phyloP scores from a whole-genome alignment of 2,329 filamentous ascomycete genomes.

The Thermomyces lanuginosus region DNA sequence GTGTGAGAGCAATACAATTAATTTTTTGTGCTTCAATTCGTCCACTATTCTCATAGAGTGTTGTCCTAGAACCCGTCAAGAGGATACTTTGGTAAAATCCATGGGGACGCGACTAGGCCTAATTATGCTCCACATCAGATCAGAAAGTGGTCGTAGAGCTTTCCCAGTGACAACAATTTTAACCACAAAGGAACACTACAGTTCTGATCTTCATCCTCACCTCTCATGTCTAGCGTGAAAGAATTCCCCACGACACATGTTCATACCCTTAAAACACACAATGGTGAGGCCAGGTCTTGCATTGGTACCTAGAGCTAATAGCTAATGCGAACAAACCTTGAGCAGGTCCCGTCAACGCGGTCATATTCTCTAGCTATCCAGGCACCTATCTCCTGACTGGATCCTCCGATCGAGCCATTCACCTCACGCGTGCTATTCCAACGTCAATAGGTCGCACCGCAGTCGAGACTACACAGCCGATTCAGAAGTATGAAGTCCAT shows the following conservation, averaged over 20 bases:
- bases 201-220: no score
- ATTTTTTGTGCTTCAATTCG: constrained; percentile 12
- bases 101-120: no score
- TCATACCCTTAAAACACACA: constrained; percentile 31
- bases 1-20: constrained; percentile 23
- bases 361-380: constrained; percentile 55
- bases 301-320: neutral
- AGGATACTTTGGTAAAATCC: no score
- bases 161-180: no score
- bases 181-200: no score
- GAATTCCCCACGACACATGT: constrained; percentile 24
- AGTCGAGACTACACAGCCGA: constrained; percentile 36
- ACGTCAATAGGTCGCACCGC: constrained; percentile 18
- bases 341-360: constrained; percentile 53
- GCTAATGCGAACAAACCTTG: constrained; percentile 1
- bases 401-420: constrained; percentile 66
- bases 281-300: constrained; percentile 16
- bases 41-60: no score
- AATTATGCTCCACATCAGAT: neutral
- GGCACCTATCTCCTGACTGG: constrained; percentile 72
- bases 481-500: constrained; percentile 80
- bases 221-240: no score
- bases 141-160: no score
- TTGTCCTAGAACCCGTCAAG: no score
- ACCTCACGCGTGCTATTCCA: constrained; percentile 56